Base-by-base conservation (phyloP, 1,139 yeast genomes). In the Suhomyces guaymorum region DNA sequence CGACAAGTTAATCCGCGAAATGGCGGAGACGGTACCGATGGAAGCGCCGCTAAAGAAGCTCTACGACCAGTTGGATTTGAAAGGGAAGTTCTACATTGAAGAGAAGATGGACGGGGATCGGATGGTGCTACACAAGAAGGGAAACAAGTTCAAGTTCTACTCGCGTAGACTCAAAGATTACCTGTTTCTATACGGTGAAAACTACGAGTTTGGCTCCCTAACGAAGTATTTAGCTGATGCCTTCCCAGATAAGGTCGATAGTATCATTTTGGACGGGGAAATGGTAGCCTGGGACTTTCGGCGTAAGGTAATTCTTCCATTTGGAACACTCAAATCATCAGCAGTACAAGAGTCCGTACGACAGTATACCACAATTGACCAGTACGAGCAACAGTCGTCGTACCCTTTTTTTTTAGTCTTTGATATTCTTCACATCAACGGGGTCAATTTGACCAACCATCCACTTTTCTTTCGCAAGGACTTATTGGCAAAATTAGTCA, bases 61-160 rank as follows among this genome's bases (percentile, higher is more conserved):
- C 19, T 59, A 52, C 38, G 41, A 46, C 3, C 24, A 32, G 2
- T 33, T 43, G 28, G 37, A 41, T 1, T 33, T 59, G 7, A 42
- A 51, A 12, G 49, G 53, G 30, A 75, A 74, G 22, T 88, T 88
- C 51, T 75, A 71, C 38, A 78, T 92, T 16, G 97, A 92, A 51
- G 97, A 92, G 55, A 92, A 92, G 54, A 74, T 89, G 66, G 97
- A 92, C 58, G 98, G 98, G 3, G 97, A 90, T 54, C 62, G 98
- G 44, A 79, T 87, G 54, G 80, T 86, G 34, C 47, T 89, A 24
- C 97, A 92, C 55, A 64, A 73, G 59, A 46, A 55, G 11, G 74
- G 77, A 1, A 48, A 57, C 4, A 54, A 59, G 4, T 76, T 83
- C 49, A 73, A 72, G 41, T 89, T 78, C 59, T 83, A 63, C 49